Evolutionary conservation across 176 grass and related monocot species (phyloP), one percentile per base, ranked within the genome.

Genomic region (Paspalum notatum): DNA sequence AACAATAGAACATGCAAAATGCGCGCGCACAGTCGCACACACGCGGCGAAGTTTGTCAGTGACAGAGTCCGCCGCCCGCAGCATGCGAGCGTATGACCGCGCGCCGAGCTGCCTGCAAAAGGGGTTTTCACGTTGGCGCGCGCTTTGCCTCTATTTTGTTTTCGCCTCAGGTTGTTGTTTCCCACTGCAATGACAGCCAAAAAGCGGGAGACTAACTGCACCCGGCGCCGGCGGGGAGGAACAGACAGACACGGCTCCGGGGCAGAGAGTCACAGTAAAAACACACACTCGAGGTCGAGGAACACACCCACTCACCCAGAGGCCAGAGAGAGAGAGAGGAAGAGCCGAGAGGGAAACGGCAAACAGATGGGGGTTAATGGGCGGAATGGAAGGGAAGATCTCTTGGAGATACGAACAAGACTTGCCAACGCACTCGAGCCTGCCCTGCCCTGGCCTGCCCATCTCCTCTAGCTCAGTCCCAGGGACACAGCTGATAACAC

Each of bases 151-250:
- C n/a, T 46, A 9, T 42, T 69, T 71, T 85, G 83, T 76, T 78
- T 80, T 80, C 62, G 73, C 48, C 73, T 87, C 84, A 71, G 48
- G 77, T 86, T 66, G 72, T 85, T 88, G 84, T 82, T 91, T 94
- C 89, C 92, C 81, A 89, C 89, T 77, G 81, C 86, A 85, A 80
- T 89, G 89, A 91, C 87, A 94, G 77, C 86, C 62, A 80, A 72
- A 81, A 89, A 74, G 80, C 75, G 83, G 80, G 49, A 65, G 68
- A 79, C 75, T 3, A n/a, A n/a, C n/a, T n/a, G n/a, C n/a, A n/a
- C n/a, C n/a, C n/a, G n/a, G n/a, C n/a, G n/a, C n/a, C n/a, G n/a
- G n/a, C n/a, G n/a, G n/a, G 60, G 64, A 64, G 63, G 26, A 71
- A 84, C 53, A 84, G 55, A 37, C 53, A 9, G 24, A 48, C 44